Conservation (phyloP, 202 grass and related monocot species). For the Bolboschoenoplectus hybrid region DNA sequence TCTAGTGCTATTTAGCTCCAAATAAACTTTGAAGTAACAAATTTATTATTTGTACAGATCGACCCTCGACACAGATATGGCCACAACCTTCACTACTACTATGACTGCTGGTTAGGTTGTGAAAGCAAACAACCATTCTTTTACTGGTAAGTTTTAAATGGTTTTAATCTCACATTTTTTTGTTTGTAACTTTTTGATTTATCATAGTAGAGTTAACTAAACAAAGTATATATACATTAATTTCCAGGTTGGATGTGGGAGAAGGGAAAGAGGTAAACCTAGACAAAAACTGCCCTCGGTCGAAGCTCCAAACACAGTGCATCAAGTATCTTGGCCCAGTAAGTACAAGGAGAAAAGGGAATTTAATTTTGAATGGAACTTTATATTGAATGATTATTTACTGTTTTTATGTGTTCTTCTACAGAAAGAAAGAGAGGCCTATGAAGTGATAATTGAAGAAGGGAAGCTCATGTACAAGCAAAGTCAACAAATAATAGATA, state of each 20-base stretch:
- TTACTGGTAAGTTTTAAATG: slow-evolving; percentile 59
- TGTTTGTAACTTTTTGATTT: not conserved
- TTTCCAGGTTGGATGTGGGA: slow-evolving; percentile 69
- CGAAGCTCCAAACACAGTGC: slow-evolving; percentile 65
- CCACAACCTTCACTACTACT: slow-evolving; percentile 81
- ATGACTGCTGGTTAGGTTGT: slow-evolving; percentile 60
- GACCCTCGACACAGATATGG: slow-evolving; percentile 86
- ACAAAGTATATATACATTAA: not conserved
- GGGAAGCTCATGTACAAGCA: slow-evolving; percentile 59
- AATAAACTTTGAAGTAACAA: slow-evolving; percentile 9
- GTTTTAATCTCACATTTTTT: not conserved
- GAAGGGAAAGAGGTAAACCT: slow-evolving; percentile 74
- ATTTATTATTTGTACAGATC: slow-evolving; percentile 54
- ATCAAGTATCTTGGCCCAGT: slow-evolving; percentile 91
- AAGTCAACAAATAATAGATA: slow-evolving; percentile 52
- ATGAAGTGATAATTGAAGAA: slow-evolving; percentile 65
- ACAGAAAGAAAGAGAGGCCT: slow-evolving; percentile 78
- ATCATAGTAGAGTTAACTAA: not conserved
- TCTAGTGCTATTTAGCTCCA: not conserved
- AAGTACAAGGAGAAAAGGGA: slow-evolving; percentile 37
- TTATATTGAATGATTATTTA: slow-evolving; percentile 27
- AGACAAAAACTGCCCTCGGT: slow-evolving; percentile 59
- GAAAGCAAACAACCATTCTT: slow-evolving; percentile 80
- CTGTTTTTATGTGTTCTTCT: slow-evolving; percentile 13
- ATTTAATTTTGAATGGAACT: slow-evolving; percentile 4